phyloP scores from a whole-genome alignment of 208 protist species.

The Leishmania mexicana region DNA sequence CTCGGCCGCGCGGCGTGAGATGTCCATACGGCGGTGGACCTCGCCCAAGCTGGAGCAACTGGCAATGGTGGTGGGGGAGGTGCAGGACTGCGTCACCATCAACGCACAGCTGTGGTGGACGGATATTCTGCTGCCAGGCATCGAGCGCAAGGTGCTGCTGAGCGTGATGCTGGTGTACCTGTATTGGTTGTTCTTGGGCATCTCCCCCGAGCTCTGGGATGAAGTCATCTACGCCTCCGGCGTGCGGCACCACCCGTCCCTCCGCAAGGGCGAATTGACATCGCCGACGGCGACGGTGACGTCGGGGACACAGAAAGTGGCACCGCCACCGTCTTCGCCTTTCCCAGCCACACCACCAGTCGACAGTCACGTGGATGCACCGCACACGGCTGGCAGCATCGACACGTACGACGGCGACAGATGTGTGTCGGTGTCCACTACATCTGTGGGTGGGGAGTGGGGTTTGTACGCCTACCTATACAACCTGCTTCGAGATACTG shows the following conservation, averaged over 20 bases:
- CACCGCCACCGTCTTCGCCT: neutral
- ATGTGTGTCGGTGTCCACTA: neutral
- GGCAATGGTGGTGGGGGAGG: constrained; percentile 14
- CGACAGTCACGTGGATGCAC: neutral
- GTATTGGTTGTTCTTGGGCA: constrained; percentile 40
- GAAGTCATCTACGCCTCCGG: constrained; percentile 34
- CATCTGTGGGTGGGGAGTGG: neutral
- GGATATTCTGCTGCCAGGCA: constrained; percentile 12
- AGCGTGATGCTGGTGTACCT: constrained; percentile 30
- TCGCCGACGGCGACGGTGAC: neutral
- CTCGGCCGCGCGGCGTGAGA: constrained; percentile 57
- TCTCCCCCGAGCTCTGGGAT: constrained; percentile 29
- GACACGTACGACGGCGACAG: neutral
- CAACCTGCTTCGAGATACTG: neutral
- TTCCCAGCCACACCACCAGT: neutral
- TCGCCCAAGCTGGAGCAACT: constrained; percentile 31
- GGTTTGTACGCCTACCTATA: neutral
- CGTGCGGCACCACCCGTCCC: constrained; percentile 9
- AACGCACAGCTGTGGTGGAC: constrained; percentile 44
- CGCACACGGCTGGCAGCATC: neutral
- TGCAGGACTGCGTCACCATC: constrained; percentile 35
- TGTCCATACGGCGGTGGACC: constrained; percentile 73
- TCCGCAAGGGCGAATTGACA: neutral
- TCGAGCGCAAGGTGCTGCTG: constrained; percentile 14
- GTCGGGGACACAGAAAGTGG: neutral